These are phyloP conservation scores for Caryopteris hybrid DNA, from an alignment of 305 asterid genomes.

Conservation along the genomic window DNA sequence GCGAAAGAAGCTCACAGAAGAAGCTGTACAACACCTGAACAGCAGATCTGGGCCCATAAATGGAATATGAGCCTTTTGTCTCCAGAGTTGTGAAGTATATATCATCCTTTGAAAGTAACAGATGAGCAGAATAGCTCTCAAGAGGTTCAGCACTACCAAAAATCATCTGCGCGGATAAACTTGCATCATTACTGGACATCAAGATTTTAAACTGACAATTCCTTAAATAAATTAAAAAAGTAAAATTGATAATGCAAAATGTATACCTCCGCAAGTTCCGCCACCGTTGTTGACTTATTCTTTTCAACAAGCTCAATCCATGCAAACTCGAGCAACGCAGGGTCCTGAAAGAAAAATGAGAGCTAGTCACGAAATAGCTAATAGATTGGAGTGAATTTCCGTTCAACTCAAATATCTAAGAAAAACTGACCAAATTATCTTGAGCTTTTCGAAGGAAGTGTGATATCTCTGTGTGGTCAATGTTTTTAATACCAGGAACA, in stretches of 20 bases:
- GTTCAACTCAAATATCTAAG: constrained; percentile 12
- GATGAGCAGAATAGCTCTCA: constrained; percentile 86
- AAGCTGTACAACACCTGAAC: constrained; percentile 48
- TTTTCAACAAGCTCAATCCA: constrained; percentile 94
- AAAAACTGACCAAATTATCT: constrained; percentile 59
- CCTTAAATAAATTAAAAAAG: too few species aligned
- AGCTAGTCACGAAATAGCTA: background rate
- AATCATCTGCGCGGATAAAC: constrained; percentile 70
- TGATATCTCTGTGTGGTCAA: constrained; percentile 71
- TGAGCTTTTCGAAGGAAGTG: constrained; percentile 71
- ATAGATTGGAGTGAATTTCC: constrained; percentile 12
- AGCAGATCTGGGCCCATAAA: constrained; percentile 83
- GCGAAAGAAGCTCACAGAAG: constrained; percentile 2
- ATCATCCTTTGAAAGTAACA: constrained; percentile 76
- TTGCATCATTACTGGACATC: constrained; percentile 39
- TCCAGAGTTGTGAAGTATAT: constrained; percentile 65
- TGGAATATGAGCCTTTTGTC: constrained; percentile 56
- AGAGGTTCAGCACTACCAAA: constrained; percentile 94
- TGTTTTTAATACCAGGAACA: constrained; percentile 75
- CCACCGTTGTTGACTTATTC: constrained; percentile 62
- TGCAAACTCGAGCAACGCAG: constrained; percentile 82
- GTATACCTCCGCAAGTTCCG: constrained; percentile 85
- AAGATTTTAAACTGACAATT: background rate
- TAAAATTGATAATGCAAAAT: constrained; percentile 17
- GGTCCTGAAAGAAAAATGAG: constrained; percentile 54